Conservation (phyloP, 306 rosid species). For the Sechiopsis laciniata region DNA sequence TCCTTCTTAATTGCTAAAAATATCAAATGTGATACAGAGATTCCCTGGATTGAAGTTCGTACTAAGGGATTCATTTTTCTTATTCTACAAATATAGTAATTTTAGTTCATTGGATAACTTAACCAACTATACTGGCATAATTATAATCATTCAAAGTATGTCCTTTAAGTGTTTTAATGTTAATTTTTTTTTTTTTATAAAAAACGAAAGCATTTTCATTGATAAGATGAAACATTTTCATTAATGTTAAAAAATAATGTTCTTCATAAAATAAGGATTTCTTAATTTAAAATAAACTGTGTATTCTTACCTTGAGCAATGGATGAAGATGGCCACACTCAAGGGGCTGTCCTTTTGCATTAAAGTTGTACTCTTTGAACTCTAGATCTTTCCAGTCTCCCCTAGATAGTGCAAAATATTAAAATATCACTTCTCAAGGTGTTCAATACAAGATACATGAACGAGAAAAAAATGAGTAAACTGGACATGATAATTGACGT, state of each 20-base stretch:
- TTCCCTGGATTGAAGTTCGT: slow-evolving; percentile 1
- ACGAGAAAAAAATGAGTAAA: slow-evolving; percentile 1
- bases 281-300: background rate
- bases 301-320: slow-evolving; percentile 65
- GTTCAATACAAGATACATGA: slow-evolving; percentile 3
- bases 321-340: slow-evolving; percentile 95
- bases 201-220: too few relatives aligned
- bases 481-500: background rate
- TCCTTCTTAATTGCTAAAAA: background rate
- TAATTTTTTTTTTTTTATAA: background rate
- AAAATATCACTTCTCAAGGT: slow-evolving; percentile 24
- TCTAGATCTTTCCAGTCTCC: slow-evolving; percentile 80
- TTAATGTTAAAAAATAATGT: too few relatives aligned
- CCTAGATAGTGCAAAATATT: slow-evolving; percentile 32
- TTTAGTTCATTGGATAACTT: background rate
- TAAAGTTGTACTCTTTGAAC: slow-evolving; percentile 79
- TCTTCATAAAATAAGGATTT: background rate
- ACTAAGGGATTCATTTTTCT: background rate
- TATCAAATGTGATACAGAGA: background rate
- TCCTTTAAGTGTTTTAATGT: background rate
- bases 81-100: background rate
- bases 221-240: too few relatives aligned
- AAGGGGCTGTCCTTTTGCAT: slow-evolving; percentile 75
- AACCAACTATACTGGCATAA: slow-evolving; percentile 2
- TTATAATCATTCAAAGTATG: background rate